phyloP scores from a whole-genome alignment of 768 basidiomycete genomes.

The Amanita molliuscula region DNA sequence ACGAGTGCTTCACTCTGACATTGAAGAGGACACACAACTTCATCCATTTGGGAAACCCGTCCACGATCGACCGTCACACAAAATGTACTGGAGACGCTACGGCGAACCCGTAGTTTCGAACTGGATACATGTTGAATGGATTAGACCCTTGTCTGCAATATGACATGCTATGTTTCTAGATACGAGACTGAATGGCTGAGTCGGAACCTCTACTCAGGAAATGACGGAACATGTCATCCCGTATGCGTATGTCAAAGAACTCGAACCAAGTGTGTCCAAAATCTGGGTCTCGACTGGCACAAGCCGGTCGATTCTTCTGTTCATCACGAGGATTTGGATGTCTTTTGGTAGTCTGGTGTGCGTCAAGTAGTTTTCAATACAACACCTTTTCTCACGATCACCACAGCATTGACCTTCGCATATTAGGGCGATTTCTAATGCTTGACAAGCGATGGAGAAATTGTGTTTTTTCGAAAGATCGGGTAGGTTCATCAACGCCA shows the following conservation, averaged over 20 bases:
- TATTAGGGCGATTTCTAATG: too few species aligned
- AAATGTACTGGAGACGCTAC: constrained; percentile 7
- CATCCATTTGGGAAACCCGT: neutral
- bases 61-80: neutral
- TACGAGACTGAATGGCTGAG: neutral
- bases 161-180: constrained; percentile 7
- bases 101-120: constrained; percentile 12
- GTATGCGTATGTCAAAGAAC: constrained; percentile 32
- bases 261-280: constrained; percentile 39
- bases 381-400: too few species aligned
- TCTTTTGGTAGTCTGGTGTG: too few species aligned
- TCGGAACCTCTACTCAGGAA: constrained; percentile 13
- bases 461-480: too few species aligned
- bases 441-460: too few species aligned
- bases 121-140: constrained; percentile 36
- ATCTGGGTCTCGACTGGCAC: too few species aligned
- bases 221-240: constrained; percentile 20
- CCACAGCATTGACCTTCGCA: too few species aligned
- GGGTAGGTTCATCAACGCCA: too few species aligned
- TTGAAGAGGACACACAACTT: constrained; percentile 6
- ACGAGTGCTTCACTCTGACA: constrained; percentile 11
- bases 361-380: too few species aligned
- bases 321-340: too few species aligned
- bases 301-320: too few species aligned
- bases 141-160: constrained; percentile 26